Evolutionary conservation across 208 protist genomes (phyloP).

Genomic region (Endotrypanum monterogeii): DNA sequence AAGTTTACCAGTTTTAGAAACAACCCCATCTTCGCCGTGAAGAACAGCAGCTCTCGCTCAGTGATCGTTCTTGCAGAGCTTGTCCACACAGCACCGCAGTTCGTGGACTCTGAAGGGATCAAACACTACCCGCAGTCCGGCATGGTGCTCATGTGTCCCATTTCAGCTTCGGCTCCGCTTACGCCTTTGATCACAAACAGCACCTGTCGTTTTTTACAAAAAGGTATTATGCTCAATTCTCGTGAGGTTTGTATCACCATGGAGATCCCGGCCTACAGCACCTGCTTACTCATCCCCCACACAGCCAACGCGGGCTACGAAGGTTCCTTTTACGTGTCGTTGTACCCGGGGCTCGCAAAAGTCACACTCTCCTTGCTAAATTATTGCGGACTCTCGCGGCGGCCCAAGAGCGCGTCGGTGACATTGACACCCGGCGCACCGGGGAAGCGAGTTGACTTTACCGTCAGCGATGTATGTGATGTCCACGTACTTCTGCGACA

Average conservation of each 20-base stretch:
- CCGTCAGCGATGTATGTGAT: conserved; percentile 50
- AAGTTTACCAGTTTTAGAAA: conserved; percentile 85
- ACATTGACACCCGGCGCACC: conserved; percentile 50
- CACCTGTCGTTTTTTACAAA: conserved; percentile 81
- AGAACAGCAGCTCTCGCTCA: conserved; percentile 79
- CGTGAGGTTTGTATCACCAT: conserved; percentile 82
- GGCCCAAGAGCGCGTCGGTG: conserved; percentile 45
- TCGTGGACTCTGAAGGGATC: conserved; percentile 68
- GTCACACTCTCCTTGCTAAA: conserved; percentile 72
- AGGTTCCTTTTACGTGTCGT: conserved; percentile 71
- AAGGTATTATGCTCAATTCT: conserved; percentile 87
- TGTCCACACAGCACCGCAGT: conserved; percentile 65
- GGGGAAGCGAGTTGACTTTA: conserved; percentile 63
- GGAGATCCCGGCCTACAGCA: conserved; percentile 64
- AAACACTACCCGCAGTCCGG: conserved; percentile 86
- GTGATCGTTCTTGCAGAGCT: conserved; percentile 76
- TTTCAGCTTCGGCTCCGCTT: conserved; percentile 38
- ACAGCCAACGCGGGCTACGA: conserved; percentile 63
- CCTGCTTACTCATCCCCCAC: conserved; percentile 83
- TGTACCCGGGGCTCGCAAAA: conserved; percentile 82
- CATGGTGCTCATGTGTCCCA: conserved; percentile 71
- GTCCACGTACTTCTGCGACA: conserved; percentile 84
- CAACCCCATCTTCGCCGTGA: conserved; percentile 87
- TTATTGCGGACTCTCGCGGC: conserved; percentile 61
- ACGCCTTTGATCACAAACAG: conserved; percentile 83